These are phyloP conservation scores for Arthrobotrys pseudoclavata DNA, from an alignment of 2,329 filamentous ascomycete species.

Conservation along the genomic window DNA sequence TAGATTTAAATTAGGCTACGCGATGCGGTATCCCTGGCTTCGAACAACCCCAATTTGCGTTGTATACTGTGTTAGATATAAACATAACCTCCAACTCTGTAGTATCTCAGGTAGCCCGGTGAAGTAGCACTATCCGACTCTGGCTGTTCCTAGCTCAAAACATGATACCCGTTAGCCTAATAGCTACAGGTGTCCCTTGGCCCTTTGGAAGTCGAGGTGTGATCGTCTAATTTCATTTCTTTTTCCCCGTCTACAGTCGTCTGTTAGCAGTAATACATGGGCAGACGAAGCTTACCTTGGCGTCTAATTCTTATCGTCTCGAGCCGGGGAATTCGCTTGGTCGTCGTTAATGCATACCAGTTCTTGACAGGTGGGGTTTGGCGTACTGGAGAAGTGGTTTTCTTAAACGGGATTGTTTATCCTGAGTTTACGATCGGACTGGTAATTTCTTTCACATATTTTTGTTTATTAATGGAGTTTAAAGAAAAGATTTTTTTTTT, in stretches of 20 bases:
- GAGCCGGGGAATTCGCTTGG: slow-evolving; percentile 27
- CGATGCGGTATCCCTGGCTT: neutral
- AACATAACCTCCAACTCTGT: neutral
- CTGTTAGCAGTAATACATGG: neutral
- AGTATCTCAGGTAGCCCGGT: too few species aligned
- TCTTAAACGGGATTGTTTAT: slow-evolving; percentile 12
- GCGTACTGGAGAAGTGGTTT: slow-evolving; percentile 1
- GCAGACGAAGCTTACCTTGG: slow-evolving; percentile 13
- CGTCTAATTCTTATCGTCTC: slow-evolving; percentile 19
- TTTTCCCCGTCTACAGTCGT: slow-evolving; percentile 6
- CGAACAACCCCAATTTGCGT: slow-evolving; percentile 23
- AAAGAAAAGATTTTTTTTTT: neutral
- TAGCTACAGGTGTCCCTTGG: slow-evolving; percentile 18
- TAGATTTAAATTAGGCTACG: neutral
- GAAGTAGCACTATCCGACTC: neutral
- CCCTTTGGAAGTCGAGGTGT: slow-evolving; percentile 2
- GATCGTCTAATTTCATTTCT: neutral
- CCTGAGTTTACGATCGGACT: neutral
- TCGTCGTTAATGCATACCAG: slow-evolving; percentile 23
- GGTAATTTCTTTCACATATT: neutral
- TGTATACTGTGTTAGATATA: neutral
- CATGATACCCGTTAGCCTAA: neutral
- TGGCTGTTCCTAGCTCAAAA: neutral
- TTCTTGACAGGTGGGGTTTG: slow-evolving; percentile 25
- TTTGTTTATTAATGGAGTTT: neutral